Conservation (phyloP, 768 basidiomycete genomes). For the Calvatia gigantea region DNA sequence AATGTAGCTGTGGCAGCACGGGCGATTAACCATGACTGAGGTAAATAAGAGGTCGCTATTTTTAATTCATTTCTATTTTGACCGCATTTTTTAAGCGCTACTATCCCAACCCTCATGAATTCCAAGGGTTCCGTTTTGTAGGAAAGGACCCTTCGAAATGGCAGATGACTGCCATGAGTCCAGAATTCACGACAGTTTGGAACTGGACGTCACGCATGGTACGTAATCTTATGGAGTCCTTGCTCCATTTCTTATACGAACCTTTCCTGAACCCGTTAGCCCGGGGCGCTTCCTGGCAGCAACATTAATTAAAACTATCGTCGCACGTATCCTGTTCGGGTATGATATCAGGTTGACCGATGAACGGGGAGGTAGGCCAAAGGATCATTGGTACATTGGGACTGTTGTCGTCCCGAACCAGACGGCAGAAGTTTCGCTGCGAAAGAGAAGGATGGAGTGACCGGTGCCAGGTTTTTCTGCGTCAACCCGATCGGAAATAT, state of each 20-base stretch:
- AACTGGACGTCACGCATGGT: slow-evolving; percentile 27
- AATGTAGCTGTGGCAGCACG: slow-evolving; percentile 24
- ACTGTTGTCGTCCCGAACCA: slow-evolving; percentile 17
- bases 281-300: slow-evolving; percentile 45
- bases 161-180: slow-evolving; percentile 23
- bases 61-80: no score
- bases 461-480: no score
- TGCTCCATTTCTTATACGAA: no score
- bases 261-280: slow-evolving; percentile 1
- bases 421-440: slow-evolving; percentile 14
- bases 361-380: slow-evolving; percentile 1
- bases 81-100: slow-evolving; percentile 12
- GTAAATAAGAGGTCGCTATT: background rate
- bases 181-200: slow-evolving; percentile 31
- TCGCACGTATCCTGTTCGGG: slow-evolving; percentile 37
- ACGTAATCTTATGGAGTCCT: background rate
- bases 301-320: slow-evolving; percentile 37
- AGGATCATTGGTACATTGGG: slow-evolving; percentile 7
- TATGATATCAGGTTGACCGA: slow-evolving; percentile 34
- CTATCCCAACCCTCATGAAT: slow-evolving; percentile 30
- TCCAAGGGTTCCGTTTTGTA: slow-evolving; percentile 39
- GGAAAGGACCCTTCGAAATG: slow-evolving; percentile 18
- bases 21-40: slow-evolving; percentile 23
- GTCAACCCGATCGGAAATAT: no score
- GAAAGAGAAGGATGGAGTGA: no score